These are phyloP conservation scores for Sphagnum magellanicum DNA, from an alignment of 228 moss, liverwort and hornwort genomes.

Conservation along the genomic window DNA sequence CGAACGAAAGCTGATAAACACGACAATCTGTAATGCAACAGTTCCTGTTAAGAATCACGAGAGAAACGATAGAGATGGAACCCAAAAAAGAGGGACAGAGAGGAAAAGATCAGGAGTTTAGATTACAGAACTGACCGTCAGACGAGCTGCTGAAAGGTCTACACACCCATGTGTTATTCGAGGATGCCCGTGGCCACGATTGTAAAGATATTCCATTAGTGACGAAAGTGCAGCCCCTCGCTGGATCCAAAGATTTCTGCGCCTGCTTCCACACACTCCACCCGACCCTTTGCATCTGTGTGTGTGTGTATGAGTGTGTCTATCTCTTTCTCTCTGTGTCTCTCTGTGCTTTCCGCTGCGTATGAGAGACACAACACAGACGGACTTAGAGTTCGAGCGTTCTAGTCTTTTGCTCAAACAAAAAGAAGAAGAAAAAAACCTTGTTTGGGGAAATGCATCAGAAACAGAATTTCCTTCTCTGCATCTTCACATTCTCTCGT, in stretches of 20 bases:
- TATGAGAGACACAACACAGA: too few relatives aligned
- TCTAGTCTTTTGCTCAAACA: too few relatives aligned
- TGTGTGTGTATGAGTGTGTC: too few relatives aligned
- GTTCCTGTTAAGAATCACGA: too few relatives aligned
- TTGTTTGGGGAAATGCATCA: too few relatives aligned
- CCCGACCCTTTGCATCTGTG: conserved; percentile 22
- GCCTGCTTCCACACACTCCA: conserved; percentile 34
- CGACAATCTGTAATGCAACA: not conserved
- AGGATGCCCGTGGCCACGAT: conserved; percentile 8
- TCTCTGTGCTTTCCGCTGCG: too few relatives aligned
- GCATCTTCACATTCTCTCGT: too few relatives aligned
- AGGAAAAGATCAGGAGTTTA: not conserved
- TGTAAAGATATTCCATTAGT: conserved; percentile 8
- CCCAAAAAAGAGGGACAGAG: not conserved
- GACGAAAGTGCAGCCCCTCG: conserved; percentile 6
- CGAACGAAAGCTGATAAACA: not conserved
- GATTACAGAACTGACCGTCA: conserved; percentile 14
- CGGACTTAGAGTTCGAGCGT: too few relatives aligned
- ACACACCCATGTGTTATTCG: not conserved
- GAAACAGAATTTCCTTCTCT: too few relatives aligned
- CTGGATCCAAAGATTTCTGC: conserved; percentile 13
- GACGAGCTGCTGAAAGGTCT: conserved; percentile 35
- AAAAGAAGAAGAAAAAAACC: too few relatives aligned
- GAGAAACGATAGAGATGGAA: not conserved
- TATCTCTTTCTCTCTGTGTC: too few relatives aligned